Evolutionary conservation across 2,329 filamentous ascomycete genomes (phyloP).

Genomic region (Periconia digitata): DNA sequence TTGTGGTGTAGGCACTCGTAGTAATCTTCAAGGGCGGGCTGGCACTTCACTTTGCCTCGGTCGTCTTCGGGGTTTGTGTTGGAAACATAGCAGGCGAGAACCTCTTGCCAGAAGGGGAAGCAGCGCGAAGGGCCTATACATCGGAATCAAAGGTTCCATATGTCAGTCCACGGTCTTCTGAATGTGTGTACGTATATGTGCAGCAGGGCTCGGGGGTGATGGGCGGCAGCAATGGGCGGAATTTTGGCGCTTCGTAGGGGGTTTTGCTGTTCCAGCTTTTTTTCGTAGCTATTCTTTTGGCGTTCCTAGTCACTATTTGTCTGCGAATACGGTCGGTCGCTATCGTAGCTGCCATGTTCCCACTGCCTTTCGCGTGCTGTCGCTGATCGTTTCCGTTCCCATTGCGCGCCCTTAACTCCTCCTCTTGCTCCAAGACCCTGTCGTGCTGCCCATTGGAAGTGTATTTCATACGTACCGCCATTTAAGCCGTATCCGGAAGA

Average conservation of each 20-base stretch:
- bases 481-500: slow-evolving; percentile 80
- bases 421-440: slow-evolving; percentile 8
- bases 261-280: too few species aligned
- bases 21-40: slow-evolving; percentile 87
- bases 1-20: slow-evolving; percentile 98
- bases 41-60: slow-evolving; percentile 84
- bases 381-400: background rate
- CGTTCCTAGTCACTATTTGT: background rate
- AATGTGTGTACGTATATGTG: background rate
- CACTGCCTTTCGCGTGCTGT: slow-evolving; percentile 1
- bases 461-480: slow-evolving; percentile 63
- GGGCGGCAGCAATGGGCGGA: background rate
- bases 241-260: background rate
- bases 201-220: background rate
- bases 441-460: background rate
- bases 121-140: slow-evolving; percentile 72
- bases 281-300: background rate
- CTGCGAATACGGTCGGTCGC: background rate
- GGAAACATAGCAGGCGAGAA: slow-evolving; percentile 96
- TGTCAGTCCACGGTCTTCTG: background rate
- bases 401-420: slow-evolving; percentile 15
- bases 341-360: slow-evolving; percentile 6
- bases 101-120: slow-evolving; percentile 99
- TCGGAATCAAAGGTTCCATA: background rate
- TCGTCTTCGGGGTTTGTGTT: slow-evolving; percentile 80